phyloP scores from a whole-genome alignment of 2,329 filamentous ascomycete species.

The Fusarium redolens region DNA sequence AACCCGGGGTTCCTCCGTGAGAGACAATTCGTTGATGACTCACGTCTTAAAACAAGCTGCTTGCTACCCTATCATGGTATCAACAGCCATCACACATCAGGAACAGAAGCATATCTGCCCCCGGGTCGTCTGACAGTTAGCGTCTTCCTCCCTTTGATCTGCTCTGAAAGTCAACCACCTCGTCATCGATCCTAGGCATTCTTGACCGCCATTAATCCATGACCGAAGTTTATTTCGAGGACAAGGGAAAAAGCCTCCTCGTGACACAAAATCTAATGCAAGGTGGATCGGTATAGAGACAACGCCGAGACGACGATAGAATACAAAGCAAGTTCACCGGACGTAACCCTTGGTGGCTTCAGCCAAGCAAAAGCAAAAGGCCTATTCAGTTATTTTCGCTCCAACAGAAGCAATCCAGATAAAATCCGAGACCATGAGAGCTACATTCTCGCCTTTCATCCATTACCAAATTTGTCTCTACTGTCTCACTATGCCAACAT shows the following conservation, averaged over 20 bases:
- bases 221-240: conserved; percentile 2
- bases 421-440: neutral
- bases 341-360: neutral
- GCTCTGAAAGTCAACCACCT: neutral
- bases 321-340: conserved; percentile 28
- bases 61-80: neutral
- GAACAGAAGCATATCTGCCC: neutral
- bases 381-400: neutral
- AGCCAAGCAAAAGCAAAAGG: conserved; percentile 10
- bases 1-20: neutral
- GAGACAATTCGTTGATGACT: neutral
- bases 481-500: neutral
- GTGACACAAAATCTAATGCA: conserved; percentile 8
- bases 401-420: conserved; percentile 7
- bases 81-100: neutral
- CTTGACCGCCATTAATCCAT: conserved; percentile 32
- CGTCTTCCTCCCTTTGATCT: conserved; percentile 6
- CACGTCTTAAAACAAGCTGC: neutral
- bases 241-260: neutral
- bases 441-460: conserved; percentile 2
- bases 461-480: neutral
- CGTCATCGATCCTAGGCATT: conserved; percentile 12
- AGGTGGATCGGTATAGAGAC: neutral
- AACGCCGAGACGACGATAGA: conserved; percentile 16
- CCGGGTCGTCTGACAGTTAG: neutral